Evolutionary conservation across 345 rosid genomes (phyloP).

Genomic region (Cardamine chenopodiifolia): DNA sequence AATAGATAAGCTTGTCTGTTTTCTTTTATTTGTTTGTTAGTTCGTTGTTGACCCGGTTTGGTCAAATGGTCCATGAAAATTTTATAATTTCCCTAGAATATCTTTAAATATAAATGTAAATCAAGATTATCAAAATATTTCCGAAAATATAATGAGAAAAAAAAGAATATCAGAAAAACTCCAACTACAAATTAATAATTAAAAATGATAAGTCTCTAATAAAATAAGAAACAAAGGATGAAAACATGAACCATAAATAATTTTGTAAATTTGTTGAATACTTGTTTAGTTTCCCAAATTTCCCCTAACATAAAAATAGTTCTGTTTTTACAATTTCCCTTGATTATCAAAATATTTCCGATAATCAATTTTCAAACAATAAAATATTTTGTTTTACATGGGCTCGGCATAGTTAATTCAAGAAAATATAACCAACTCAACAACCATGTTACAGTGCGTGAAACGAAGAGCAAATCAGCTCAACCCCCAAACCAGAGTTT

Average conservation of each 20-base stretch:
- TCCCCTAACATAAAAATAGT: too few relatives aligned
- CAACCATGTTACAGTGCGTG: constrained; percentile 42
- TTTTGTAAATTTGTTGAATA: background rate
- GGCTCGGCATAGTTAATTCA: background rate
- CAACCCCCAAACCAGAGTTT: constrained; percentile 41
- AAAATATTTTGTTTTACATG: background rate
- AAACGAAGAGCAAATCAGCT: constrained; percentile 40
- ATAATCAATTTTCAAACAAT: too few relatives aligned
- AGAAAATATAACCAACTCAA: constrained; percentile 9
- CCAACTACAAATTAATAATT: background rate
- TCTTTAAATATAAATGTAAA: background rate
- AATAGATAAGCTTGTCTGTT: constrained; percentile 15
- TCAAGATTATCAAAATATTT: background rate
- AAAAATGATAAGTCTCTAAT: background rate
- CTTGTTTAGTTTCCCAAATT: background rate
- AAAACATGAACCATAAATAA: background rate
- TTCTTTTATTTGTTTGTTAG: background rate
- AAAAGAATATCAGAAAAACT: background rate
- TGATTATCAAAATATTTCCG: background rate
- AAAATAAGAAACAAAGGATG: background rate
- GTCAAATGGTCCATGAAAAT: background rate
- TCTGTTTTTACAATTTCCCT: background rate
- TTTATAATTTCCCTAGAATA: background rate
- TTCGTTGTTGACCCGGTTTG: constrained; percentile 30
- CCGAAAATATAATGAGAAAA: background rate